phyloP scores from a whole-genome alignment of 2,329 filamentous ascomycete species.

The Trichoderma sp. region DNA sequence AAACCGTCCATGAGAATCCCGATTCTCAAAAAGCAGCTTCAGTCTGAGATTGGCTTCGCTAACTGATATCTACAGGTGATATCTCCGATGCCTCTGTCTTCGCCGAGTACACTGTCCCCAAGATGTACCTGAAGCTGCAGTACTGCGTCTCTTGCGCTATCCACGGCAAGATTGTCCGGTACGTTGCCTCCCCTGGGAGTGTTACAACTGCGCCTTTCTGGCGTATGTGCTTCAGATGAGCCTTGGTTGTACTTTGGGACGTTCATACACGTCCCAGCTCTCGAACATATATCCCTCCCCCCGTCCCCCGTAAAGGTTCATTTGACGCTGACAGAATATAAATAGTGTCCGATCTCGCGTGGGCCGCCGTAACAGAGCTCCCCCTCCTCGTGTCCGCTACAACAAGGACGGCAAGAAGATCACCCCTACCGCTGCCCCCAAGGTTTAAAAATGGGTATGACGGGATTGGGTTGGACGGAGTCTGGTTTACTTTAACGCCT shows the following conservation, averaged over 20 bases:
- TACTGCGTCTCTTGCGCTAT: conserved; percentile 99
- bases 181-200: conserved; percentile 62
- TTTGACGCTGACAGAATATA: conserved; percentile 42
- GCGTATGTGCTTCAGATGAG: conserved; percentile 55
- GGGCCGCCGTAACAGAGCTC: conserved; percentile 97
- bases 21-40: too few species aligned
- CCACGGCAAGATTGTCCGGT: conserved; percentile 99
- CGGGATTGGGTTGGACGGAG: conserved; percentile 33
- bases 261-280: conserved; percentile 22
- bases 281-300: conserved; percentile 21
- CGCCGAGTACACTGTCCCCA: conserved; percentile 97
- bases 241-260: conserved; percentile 54
- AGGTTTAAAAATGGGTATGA: conserved; percentile 36
- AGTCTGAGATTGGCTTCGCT: neutral
- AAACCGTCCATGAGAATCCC: neutral
- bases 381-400: conserved; percentile 95
- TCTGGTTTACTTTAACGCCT: conserved; percentile 39
- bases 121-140: conserved; percentile 99
- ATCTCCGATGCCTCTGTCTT: conserved; percentile 99
- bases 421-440: conserved; percentile 61
- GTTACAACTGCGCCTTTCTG: conserved; percentile 53
- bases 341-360: conserved; percentile 91
- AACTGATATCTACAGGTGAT: conserved; percentile 67
- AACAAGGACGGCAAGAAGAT: conserved; percentile 99
- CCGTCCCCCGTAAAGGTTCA: conserved; percentile 29